Conservation (phyloP, 495 filamentous ascomycete species). For the Patellaria atrata region DNA sequence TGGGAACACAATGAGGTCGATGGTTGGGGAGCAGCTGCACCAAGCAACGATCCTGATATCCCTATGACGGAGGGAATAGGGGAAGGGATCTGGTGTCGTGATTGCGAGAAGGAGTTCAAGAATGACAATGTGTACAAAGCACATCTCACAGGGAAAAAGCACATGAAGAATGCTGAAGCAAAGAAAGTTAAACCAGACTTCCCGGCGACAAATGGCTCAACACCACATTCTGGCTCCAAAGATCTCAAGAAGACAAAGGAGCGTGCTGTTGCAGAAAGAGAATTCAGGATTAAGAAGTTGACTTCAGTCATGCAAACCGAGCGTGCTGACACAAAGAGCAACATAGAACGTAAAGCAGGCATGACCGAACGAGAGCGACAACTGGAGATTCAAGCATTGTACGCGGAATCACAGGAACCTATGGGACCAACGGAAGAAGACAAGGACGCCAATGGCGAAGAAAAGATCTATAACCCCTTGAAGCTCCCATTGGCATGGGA, state of each 20-base stretch:
- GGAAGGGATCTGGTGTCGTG: conserved; percentile 70
- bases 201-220: conserved; percentile 17
- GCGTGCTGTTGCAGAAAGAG: conserved; percentile 76
- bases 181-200: conserved; percentile 22
- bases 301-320: conserved; percentile 61
- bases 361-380: conserved; percentile 93
- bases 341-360: conserved; percentile 85
- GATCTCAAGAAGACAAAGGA: conserved; percentile 63
- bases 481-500: conserved; percentile 96
- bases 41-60: conserved; percentile 28
- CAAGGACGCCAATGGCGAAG: conserved; percentile 52
- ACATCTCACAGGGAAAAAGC: conserved; percentile 82
- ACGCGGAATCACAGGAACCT: conserved; percentile 41
- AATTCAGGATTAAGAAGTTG: conserved; percentile 66
- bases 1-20: conserved; percentile 68
- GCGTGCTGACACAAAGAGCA: conserved; percentile 71
- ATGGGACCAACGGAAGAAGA: conserved; percentile 25
- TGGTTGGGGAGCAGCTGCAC: conserved; percentile 58
- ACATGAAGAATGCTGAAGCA: conserved; percentile 63
- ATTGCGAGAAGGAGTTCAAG: conserved; percentile 87
- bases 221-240: conserved; percentile 7
- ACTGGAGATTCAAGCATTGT: conserved; percentile 79
- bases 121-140: conserved; percentile 89
- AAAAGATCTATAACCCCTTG: conserved; percentile 89
- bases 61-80: conserved; percentile 43